phyloP scores from a whole-genome alignment of 2,329 filamentous ascomycete species.

The Fusarium nanum region DNA sequence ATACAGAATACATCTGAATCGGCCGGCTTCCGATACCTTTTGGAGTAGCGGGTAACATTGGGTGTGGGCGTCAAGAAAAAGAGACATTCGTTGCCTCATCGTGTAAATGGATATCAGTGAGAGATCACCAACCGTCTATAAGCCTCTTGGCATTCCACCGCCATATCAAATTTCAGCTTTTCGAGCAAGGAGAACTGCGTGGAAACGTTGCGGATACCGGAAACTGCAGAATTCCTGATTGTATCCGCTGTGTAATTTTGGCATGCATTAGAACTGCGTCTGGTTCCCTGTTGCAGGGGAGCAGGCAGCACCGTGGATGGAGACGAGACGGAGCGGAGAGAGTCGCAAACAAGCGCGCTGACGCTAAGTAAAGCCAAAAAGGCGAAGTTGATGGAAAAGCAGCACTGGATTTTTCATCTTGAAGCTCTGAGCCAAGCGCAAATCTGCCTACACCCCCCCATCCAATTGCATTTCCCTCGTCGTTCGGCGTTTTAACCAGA shows the following conservation, averaged over 20 bases:
- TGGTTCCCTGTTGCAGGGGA: conserved; percentile 23
- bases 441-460: conserved; percentile 40
- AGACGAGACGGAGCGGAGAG: conserved; percentile 24
- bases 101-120: conserved; percentile 37
- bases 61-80: conserved; percentile 28
- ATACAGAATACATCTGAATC: conserved; percentile 33
- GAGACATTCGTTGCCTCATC: conserved; percentile 30
- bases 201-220: conserved; percentile 21
- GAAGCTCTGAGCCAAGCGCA: conserved; percentile 31
- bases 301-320: conserved; percentile 28
- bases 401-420: conserved; percentile 48
- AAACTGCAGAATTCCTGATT: conserved; percentile 27
- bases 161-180: conserved; percentile 17
- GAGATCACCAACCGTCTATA: conserved; percentile 23
- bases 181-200: conserved; percentile 12
- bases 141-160: conserved; percentile 26
- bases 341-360: conserved; percentile 49
- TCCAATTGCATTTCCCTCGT: conserved; percentile 41
- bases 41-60: conserved; percentile 39
- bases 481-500: conserved; percentile 22
- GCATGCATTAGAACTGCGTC: conserved; percentile 37
- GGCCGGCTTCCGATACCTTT: conserved; percentile 45
- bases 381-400: conserved; percentile 47
- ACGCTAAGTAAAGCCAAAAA: conserved; percentile 48
- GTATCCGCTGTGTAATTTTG: conserved; percentile 36